Conservation (phyloP, 768 basidiomycete species). For the Tulasnella sp. region DNA sequence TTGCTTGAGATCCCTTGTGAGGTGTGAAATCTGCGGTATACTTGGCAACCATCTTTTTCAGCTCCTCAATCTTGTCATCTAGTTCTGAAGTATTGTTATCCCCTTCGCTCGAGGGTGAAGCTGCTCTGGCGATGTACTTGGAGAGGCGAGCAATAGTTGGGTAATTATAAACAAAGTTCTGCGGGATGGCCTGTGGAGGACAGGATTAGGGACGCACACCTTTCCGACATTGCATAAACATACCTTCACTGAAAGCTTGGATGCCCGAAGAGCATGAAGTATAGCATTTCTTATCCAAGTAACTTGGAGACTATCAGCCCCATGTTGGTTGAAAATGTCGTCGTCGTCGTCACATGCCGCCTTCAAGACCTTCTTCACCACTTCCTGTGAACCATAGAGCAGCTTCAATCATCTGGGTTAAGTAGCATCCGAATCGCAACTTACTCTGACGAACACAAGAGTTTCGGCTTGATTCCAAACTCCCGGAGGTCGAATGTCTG, state of each 20-base stretch:
- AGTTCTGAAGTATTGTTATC: not conserved
- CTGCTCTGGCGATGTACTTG: not conserved
- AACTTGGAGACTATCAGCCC: constrained; percentile 33
- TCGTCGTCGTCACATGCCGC: constrained; percentile 24
- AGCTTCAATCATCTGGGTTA: not conserved
- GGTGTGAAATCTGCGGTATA: constrained; percentile 2
- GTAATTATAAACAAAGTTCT: constrained; percentile 13
- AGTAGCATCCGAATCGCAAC: not conserved
- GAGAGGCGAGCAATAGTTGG: constrained; percentile 8
- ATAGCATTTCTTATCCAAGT: constrained; percentile 33
- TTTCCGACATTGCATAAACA: no score
- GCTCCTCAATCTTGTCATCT: constrained; percentile 4
- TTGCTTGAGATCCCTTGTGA: constrained; percentile 6
- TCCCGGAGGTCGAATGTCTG: constrained; percentile 5
- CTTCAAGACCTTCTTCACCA: constrained; percentile 28
- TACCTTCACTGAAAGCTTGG: constrained; percentile 14
- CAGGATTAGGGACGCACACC: no score
- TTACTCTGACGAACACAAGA: constrained; percentile 26
- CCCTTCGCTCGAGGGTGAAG: no score
- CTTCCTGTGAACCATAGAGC: constrained; percentile 8
- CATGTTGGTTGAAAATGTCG: constrained; percentile 30
- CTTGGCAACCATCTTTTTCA: constrained; percentile 3
- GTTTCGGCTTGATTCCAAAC: constrained; percentile 17
- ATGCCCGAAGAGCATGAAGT: constrained; percentile 26
- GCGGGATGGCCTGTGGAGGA: no score